phyloP scores from a whole-genome alignment of 2,329 filamentous ascomycete species.

The Akanthomyces dipterigenus region DNA sequence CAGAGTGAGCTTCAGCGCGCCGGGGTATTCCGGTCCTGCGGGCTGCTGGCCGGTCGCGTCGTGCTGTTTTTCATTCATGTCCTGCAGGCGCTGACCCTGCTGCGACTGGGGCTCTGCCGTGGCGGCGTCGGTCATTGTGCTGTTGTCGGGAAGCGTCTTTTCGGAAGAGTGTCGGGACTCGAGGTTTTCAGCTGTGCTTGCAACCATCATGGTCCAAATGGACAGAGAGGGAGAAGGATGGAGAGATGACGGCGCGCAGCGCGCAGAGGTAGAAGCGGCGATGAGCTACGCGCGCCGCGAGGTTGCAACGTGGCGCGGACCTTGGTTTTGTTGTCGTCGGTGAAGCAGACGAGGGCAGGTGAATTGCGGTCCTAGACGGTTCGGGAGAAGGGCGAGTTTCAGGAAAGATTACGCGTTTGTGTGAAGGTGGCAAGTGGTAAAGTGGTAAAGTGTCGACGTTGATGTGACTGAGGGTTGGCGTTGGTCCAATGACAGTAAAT shows the following conservation, averaged over 20 bases:
- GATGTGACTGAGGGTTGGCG: no score
- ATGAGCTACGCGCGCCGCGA: no score
- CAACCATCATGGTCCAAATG: constrained; percentile 5
- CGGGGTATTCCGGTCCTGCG: constrained; percentile 28
- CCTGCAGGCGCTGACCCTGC: background rate
- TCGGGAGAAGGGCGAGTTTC: no score
- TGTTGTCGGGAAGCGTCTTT: constrained; percentile 6
- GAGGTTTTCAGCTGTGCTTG: constrained; percentile 8
- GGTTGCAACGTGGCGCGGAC: no score
- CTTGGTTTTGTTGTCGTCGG: no score
- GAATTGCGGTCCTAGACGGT: no score
- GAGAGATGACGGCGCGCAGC: background rate
- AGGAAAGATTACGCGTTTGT: no score
- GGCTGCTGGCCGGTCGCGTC: constrained; percentile 5
- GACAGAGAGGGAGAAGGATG: background rate
- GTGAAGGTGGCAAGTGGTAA: no score
- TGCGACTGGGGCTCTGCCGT: background rate
- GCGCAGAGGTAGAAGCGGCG: no score
- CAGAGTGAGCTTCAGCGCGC: constrained; percentile 31
- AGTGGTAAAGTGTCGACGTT: no score
- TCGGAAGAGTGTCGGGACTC: background rate
- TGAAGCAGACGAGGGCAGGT: no score
- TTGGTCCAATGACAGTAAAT: no score
- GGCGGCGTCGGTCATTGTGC: constrained; percentile 7
- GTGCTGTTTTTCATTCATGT: background rate